A percentile compares a stretch with the other conserved stretches of the same genome.
phyloP scores from a whole-genome alignment of 2,329 filamentous ascomycete genomes.

The Onygenales sp. region DNA sequence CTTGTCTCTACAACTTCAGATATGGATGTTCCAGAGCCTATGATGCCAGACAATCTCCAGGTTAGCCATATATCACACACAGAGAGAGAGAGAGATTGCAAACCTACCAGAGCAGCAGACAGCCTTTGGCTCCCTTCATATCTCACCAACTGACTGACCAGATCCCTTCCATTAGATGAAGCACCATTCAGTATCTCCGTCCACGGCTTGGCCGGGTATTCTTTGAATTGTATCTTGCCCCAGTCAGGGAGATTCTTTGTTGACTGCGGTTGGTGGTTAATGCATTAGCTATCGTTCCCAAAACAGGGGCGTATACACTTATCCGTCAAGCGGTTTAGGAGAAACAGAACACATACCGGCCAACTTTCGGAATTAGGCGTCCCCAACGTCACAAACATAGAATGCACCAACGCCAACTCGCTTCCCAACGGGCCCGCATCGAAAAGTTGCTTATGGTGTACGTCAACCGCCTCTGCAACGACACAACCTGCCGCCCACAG shows the following conservation, averaged over 20 bases:
- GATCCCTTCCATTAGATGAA: constrained; percentile 48
- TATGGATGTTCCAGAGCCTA: no score
- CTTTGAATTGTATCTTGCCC: constrained; percentile 70
- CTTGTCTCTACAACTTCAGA: no score
- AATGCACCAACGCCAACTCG: constrained; percentile 81
- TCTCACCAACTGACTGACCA: constrained; percentile 59
- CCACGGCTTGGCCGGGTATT: constrained; percentile 62
- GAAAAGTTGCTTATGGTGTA: constrained; percentile 57
- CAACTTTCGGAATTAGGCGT: constrained; percentile 72
- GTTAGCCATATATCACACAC: not conserved
- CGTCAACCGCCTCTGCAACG: constrained; percentile 61
- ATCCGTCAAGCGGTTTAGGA: not conserved
- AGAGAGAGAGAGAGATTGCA: not conserved
- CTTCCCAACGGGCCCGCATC: constrained; percentile 84
- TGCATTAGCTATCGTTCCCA: no score
- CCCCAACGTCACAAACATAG: constrained; percentile 84
- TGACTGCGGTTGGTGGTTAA: constrained; percentile 18
- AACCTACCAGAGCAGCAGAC: constrained; percentile 52
- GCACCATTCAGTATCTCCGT: constrained; percentile 55
- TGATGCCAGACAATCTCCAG: no score
- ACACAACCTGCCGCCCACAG: constrained; percentile 85
- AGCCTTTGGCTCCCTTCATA: constrained; percentile 62
- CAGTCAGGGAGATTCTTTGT: constrained; percentile 63
- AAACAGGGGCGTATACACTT: no score
- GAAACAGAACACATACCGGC: constrained; percentile 51